Base-by-base conservation (phyloP, 805 yeast genomes). In the Sungouiozyma ichnusensis region DNA sequence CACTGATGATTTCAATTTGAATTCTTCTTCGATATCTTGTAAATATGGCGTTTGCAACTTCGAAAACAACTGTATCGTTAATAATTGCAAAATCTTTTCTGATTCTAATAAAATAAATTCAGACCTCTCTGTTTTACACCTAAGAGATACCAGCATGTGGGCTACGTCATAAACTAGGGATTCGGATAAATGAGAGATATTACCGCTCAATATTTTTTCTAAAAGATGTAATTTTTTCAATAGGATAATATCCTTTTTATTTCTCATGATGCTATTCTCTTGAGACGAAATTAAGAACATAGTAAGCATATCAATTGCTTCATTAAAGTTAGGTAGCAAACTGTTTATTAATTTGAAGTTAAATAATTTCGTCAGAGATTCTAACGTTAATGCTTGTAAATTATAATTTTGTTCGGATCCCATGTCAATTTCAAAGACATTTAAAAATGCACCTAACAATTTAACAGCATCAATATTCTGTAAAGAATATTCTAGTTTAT, bases 361-460 rank as follows among this genome's bases (percentile, higher is more conserved):
- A 41, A 88, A 64, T 51, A 92, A 76, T 62, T 83, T 86, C 31
- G 81, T 68, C 8, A 92, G 64, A 2, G 97, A 77, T 40, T 74
- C 74, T 41, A 92, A 69, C 1, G 96, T 90, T 47, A 85, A 62
- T 2, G 84, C 72, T 0, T 80, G 54, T 85, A 81, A 43, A 92
- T 77, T 16, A 87, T 80, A 44, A 85, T 67, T 40, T n/a, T 36
- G 18, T 11, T 34, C 17, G 8, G 35, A 15, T 20, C 27, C 38
- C 3, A 38, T 13, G 7, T 36, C 19, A 8, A 36, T 16, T 16
- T 20, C 33, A 9, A 41, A 24, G 1, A 35, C 37, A 13, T 17
- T 37, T 18, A 92, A 68, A 54, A 90, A 92, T 2, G 99, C 98
- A 54, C 80, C 88, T 37, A 90, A 61, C 18, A 92, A 65, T 1